Percentiles rank a stretch among this genome's conserved stretches.
These are phyloP conservation scores for Simplicillium sp. DNA, from an alignment of 2,329 filamentous ascomycete genomes.

Conservation along the genomic window DNA sequence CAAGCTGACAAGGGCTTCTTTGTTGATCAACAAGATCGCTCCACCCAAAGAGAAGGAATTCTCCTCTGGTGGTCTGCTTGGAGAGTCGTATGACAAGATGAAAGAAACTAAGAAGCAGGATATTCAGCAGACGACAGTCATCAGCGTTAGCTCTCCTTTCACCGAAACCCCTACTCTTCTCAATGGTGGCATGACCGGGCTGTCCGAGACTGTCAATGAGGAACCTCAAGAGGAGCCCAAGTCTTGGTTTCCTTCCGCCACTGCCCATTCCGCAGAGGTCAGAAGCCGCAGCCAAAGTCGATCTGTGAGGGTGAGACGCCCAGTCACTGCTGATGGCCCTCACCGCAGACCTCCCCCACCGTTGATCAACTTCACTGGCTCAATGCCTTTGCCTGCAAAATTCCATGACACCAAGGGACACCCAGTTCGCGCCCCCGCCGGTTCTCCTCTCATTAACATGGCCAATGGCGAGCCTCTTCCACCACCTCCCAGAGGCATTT, in stretches of 20 bases:
- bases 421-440: slow-evolving; percentile 29
- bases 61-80: slow-evolving; percentile 40
- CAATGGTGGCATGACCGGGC: slow-evolving; percentile 22
- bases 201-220: slow-evolving; percentile 4
- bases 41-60: slow-evolving; percentile 25
- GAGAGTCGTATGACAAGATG: slow-evolving; percentile 36
- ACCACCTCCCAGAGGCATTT: too few species aligned
- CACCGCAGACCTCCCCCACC: slow-evolving; percentile 24
- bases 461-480: background rate
- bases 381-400: slow-evolving; percentile 17
- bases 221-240: slow-evolving; percentile 18
- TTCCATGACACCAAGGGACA: slow-evolving; percentile 43
- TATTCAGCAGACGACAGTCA: slow-evolving; percentile 8
- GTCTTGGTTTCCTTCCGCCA: slow-evolving; percentile 27
- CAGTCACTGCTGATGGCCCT: slow-evolving; percentile 15
- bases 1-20: too few species aligned
- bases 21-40: too few species aligned
- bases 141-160: slow-evolving; percentile 27
- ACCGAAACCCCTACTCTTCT: slow-evolving; percentile 48
- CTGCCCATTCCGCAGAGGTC: slow-evolving; percentile 23
- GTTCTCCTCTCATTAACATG: slow-evolving; percentile 34
- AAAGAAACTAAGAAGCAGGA: slow-evolving; percentile 25
- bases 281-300: slow-evolving; percentile 4
- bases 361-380: slow-evolving; percentile 55
- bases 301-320: slow-evolving; percentile 10